These are phyloP conservation scores for Pseudogymnoascus sp. DNA, from an alignment of 2,329 filamentous ascomycete genomes.

Conservation along the genomic window DNA sequence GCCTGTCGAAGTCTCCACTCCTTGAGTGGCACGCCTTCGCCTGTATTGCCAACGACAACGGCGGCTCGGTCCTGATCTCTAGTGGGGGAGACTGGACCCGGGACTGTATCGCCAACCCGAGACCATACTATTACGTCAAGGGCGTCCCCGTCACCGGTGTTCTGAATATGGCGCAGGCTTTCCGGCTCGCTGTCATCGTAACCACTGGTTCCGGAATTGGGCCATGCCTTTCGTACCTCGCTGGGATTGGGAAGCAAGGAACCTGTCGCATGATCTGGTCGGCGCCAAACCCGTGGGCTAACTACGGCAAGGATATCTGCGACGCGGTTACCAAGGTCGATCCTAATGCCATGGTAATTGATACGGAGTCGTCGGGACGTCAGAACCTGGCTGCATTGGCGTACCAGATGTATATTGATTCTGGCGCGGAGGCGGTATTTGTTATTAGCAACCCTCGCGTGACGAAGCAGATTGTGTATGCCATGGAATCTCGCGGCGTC, in stretches of 20 bases:
- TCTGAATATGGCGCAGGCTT: constrained; percentile 32
- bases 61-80: constrained; percentile 51
- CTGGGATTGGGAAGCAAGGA: constrained; percentile 17
- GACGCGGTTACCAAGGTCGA: constrained; percentile 31
- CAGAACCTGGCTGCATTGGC: constrained; percentile 32
- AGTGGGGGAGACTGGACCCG: constrained; percentile 55
- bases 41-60: constrained; percentile 45
- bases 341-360: constrained; percentile 31
- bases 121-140: constrained; percentile 46
- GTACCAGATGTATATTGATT: constrained; percentile 28
- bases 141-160: constrained; percentile 41
- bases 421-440: constrained; percentile 34
- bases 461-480: constrained; percentile 35
- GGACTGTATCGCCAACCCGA: constrained; percentile 45
- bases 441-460: constrained; percentile 33
- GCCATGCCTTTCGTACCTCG: constrained; percentile 32
- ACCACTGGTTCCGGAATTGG: constrained; percentile 37
- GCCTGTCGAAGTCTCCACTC: constrained; percentile 44
- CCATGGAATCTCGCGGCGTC: constrained; percentile 34
- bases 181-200: constrained; percentile 33
- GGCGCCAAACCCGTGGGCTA: constrained; percentile 31
- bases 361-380: constrained; percentile 31
- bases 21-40: constrained; percentile 55
- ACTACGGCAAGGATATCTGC: constrained; percentile 32
- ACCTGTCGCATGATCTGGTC: constrained; percentile 32